A percentile compares a stretch with the other conserved stretches of the same genome.
Evolutionary conservation across 2,329 filamentous ascomycete genomes (phyloP).

Genomic region (Sporothrix schenckii): DNA sequence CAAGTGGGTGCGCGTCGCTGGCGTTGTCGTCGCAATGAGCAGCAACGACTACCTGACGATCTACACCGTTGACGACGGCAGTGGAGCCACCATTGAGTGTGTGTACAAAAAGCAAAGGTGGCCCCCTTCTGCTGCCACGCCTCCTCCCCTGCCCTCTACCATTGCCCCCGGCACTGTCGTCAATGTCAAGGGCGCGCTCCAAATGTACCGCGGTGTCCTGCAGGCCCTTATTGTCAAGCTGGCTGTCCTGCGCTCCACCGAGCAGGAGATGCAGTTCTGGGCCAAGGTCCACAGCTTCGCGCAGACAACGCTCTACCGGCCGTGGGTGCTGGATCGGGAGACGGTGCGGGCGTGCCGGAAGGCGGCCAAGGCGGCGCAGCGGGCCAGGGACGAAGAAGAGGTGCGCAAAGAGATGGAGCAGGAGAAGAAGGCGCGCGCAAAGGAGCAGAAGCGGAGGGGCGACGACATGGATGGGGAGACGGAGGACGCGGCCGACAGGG

Average conservation of each 20-base stretch:
- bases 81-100: slow-evolving; percentile 61
- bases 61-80: slow-evolving; percentile 68
- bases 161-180: slow-evolving; percentile 51
- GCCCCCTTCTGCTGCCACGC: not conserved
- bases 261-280: slow-evolving; percentile 63
- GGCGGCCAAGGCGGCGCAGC: slow-evolving; percentile 45
- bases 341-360: slow-evolving; percentile 56
- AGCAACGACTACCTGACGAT: slow-evolving; percentile 52
- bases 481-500: not conserved
- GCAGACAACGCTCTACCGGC: slow-evolving; percentile 52
- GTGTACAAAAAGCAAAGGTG: slow-evolving; percentile 31
- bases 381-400: slow-evolving; percentile 2
- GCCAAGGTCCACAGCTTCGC: slow-evolving; percentile 56
- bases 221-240: slow-evolving; percentile 60
- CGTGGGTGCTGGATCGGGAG: slow-evolving; percentile 58
- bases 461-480: no score
- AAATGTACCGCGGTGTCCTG: slow-evolving; percentile 46
- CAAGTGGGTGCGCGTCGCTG: slow-evolving; percentile 72
- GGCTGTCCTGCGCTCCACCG: slow-evolving; percentile 53
- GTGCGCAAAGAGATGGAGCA: not conserved
- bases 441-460: not conserved
- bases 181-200: slow-evolving; percentile 59
- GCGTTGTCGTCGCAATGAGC: slow-evolving; percentile 67
- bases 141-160: not conserved
- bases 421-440: not conserved